Percentiles rank a stretch among this genome's conserved stretches.
phyloP scores from a whole-genome alignment of 2,329 filamentous ascomycete species.

The Didymella lethalis region DNA sequence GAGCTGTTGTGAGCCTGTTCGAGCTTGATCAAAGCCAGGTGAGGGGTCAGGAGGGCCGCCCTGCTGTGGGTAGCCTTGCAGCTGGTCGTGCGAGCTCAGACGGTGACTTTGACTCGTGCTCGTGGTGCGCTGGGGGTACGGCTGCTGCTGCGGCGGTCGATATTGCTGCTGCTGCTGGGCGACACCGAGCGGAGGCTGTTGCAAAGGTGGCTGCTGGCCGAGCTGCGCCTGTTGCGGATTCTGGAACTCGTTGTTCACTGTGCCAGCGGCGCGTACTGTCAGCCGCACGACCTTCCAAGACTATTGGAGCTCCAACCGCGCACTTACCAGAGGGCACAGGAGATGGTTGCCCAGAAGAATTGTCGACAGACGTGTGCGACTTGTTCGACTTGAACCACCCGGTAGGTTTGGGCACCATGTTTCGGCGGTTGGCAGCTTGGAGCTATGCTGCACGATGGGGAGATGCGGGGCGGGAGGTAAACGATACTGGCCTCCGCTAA shows the following conservation, averaged over 20 bases:
- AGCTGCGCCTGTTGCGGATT: constrained; percentile 25
- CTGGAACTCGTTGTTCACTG: constrained; percentile 45
- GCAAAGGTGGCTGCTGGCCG: constrained; percentile 21
- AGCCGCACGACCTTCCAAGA: constrained; percentile 36
- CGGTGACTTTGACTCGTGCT: constrained; percentile 47
- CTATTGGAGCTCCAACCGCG: constrained; percentile 34
- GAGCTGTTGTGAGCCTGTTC: constrained; percentile 9
- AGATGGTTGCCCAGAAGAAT: constrained; percentile 44
- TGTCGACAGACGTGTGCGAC: constrained; percentile 50
- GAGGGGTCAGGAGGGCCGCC: constrained; percentile 30
- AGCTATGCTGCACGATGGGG: constrained; percentile 33
- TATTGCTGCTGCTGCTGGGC: constrained; percentile 19
- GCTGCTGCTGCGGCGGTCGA: constrained; percentile 21
- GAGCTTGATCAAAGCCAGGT: constrained; percentile 31
- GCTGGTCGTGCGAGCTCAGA: constrained; percentile 40
- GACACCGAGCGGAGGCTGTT: constrained; percentile 21
- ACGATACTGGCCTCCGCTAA: constrained; percentile 41
- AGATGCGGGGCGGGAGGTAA: constrained; percentile 34
- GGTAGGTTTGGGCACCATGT: constrained; percentile 49
- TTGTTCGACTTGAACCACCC: constrained; percentile 49
- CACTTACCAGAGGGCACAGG: constrained; percentile 48
- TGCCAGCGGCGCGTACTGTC: constrained; percentile 46
- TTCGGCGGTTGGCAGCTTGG: constrained; percentile 37
- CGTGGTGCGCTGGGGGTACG: constrained; percentile 40
- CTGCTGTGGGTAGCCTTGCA: constrained; percentile 43